phyloP scores from a whole-genome alignment of 441 rosid species.

The Gossypium schwendimanii region DNA sequence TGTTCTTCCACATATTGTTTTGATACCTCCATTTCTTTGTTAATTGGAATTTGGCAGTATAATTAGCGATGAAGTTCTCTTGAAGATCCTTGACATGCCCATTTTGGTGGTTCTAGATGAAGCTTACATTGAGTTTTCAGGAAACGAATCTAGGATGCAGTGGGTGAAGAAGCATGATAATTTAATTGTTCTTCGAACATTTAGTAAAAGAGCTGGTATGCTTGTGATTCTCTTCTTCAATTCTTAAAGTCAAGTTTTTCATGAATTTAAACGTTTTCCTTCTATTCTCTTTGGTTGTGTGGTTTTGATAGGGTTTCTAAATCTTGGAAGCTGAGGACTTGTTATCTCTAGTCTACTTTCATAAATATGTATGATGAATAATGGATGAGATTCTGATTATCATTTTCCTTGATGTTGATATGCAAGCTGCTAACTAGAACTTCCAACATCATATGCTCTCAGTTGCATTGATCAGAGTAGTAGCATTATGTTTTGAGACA shows the following conservation, averaged over 20 bases:
- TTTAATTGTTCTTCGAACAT: slow-evolving; percentile 81
- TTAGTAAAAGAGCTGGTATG: slow-evolving; percentile 96
- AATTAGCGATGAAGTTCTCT: slow-evolving; percentile 71
- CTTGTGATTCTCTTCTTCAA: neutral
- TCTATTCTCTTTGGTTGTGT: neutral
- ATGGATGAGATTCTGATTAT: neutral
- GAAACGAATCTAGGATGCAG: slow-evolving; percentile 70
- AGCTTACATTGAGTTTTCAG: slow-evolving; percentile 90
- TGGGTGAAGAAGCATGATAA: slow-evolving; percentile 94
- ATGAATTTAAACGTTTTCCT: neutral
- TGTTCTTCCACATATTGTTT: neutral
- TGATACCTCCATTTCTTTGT: neutral
- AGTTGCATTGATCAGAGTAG: neutral
- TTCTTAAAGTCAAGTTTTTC: neutral
- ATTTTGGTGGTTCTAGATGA: slow-evolving; percentile 89
- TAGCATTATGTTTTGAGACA: neutral
- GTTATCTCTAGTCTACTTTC: neutral
- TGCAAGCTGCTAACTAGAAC: neutral
- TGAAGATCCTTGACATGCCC: slow-evolving; percentile 75
- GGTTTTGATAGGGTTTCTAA: neutral
- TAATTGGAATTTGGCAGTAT: slow-evolving; percentile 32
- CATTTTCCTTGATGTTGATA: neutral
- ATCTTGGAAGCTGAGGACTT: neutral
- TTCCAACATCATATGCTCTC: neutral
- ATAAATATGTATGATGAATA: neutral